A percentile compares a stretch with the other conserved stretches of the same genome.
Conservation (phyloP, 192 early-diverging fungal genomes). For the Backusella mclennaniae region DNA sequence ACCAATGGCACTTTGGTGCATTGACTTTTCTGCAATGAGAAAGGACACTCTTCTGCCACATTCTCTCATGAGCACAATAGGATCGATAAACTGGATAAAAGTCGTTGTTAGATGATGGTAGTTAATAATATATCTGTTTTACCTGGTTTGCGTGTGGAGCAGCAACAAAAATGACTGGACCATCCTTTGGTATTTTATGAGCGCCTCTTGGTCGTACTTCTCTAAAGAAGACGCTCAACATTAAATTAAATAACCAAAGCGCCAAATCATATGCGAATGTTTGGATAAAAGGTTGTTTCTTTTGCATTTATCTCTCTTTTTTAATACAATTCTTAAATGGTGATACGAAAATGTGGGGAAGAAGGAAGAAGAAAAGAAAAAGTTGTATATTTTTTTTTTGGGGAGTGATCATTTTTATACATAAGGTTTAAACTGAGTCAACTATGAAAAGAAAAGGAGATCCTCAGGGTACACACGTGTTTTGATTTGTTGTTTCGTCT, state of each 20-base stretch:
- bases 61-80: slow-evolving; percentile 82
- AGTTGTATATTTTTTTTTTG: neutral
- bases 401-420: neutral
- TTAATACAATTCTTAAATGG: neutral
- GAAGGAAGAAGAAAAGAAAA: neutral
- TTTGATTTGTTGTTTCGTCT: neutral
- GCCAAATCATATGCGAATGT: slow-evolving; percentile 62
- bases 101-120: too few relatives aligned
- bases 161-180: slow-evolving; percentile 93
- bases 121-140: neutral
- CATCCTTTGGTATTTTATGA: slow-evolving; percentile 79
- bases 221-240: slow-evolving; percentile 82
- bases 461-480: neutral
- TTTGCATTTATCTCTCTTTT: neutral
- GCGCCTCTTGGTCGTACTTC: slow-evolving; percentile 84
- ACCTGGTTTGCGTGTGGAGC: slow-evolving; percentile 78
- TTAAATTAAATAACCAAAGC: slow-evolving; percentile 61
- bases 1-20: slow-evolving; percentile 85
- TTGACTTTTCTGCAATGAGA: slow-evolving; percentile 82
- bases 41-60: slow-evolving; percentile 77
- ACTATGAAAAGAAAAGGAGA: neutral
- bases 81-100: slow-evolving; percentile 83
- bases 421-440: neutral
- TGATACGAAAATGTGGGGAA: neutral
- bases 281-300: neutral